Evolutionary conservation across 495 filamentous ascomycete species (phyloP), one percentile per base, ranked within the genome.

Genomic region (Neurospora intermedia): DNA sequence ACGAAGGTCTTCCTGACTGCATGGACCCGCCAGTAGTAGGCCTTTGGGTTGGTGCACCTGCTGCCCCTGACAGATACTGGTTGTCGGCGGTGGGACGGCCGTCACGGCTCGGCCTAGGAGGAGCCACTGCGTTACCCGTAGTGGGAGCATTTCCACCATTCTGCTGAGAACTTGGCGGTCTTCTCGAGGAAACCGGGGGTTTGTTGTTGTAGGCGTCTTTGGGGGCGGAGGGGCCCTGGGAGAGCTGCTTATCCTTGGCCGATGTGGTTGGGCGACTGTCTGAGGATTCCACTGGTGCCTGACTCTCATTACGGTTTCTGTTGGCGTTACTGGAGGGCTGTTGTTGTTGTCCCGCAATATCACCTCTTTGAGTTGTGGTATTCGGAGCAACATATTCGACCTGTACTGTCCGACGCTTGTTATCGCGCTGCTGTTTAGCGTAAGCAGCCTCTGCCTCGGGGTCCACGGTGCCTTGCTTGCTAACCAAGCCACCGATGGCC

Each of bases 331-430:
- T 75, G 43, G 76, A 77, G 13, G 72, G 43, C 38, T 79, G 77
- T 23, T 73, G 43, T 23, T 73, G 43, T 18, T 62, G 54, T 27
- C 73, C 72, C 46, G 81, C 75, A 11, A 81, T 41, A 59, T 87
- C 86, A n/a, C 84, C 85, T 40, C 85, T 80, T 76, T 87, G 85
- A 5, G 96, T 98, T 75, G 93, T 89, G 20, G 93, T 96, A 41
- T 90, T 89, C 45, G 96, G 96, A 48, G 93, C 91, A 70, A 99
- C 96, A 84, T 99, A 99, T 83, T 99, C 96, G 15, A 98, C 93
- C 82, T 99, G 96, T 1, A 99, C 94, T 0, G 96, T 99, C 71
- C 94, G 88, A 45, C 96, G 90, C 82, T 98, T 99, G 75, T 91
- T 91, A 77, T 98, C 96, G 27, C 91, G 89, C 81, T 93, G 85